Percentiles rank a stretch among this genome's conserved stretches.
Evolutionary conservation across 345 rosid genomes (phyloP).

Genomic region (Populus simonii): DNA sequence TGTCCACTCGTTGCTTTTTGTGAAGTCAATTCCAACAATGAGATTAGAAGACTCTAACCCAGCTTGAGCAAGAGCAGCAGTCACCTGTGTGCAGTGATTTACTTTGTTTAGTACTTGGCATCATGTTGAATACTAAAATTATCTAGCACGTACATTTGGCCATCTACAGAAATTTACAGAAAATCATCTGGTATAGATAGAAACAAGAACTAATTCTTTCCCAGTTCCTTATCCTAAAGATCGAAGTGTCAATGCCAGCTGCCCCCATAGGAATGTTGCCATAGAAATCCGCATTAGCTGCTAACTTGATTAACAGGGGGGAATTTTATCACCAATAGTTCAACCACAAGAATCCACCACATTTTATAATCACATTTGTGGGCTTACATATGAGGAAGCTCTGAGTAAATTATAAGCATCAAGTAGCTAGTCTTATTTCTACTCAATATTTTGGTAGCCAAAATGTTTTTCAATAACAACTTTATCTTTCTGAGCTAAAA

Average conservation of each 20-base stretch:
- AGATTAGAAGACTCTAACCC: constrained; percentile 96
- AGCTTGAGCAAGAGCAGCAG: constrained; percentile 71
- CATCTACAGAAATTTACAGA: background rate
- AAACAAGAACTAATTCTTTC: background rate
- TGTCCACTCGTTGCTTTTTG: constrained; percentile 98
- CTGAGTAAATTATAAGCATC: background rate
- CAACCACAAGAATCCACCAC: background rate
- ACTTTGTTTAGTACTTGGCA: background rate
- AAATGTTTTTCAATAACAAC: no score
- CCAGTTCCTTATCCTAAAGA: background rate
- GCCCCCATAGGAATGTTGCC: background rate
- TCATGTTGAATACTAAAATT: background rate
- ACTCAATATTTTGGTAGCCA: no score
- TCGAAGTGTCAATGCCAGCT: background rate
- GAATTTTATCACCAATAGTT: background rate
- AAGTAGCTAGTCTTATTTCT: background rate
- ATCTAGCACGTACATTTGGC: background rate
- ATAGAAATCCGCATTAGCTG: background rate
- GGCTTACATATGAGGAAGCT: constrained; percentile 1
- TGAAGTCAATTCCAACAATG: constrained; percentile 90
- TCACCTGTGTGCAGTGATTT: constrained; percentile 47
- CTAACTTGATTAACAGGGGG: background rate
- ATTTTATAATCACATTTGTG: background rate
- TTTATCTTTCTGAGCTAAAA: no score
- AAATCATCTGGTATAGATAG: background rate